phyloP scores from a whole-genome alignment of 768 basidiomycete genomes.

The Hericium erinaceus region DNA sequence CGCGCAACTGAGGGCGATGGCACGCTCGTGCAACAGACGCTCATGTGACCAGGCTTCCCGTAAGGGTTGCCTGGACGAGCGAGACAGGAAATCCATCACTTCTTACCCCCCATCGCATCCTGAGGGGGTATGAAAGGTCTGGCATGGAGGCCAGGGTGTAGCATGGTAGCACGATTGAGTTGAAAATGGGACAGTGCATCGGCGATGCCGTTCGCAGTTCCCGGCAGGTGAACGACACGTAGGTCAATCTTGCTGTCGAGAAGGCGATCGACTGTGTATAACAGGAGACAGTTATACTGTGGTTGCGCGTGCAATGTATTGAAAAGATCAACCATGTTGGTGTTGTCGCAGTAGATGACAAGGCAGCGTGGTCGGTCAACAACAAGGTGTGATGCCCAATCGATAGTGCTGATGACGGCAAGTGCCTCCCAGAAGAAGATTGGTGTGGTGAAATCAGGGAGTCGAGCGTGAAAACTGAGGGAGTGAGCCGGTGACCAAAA shows the following conservation, averaged over 20 bases:
- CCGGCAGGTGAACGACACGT: slow-evolving; percentile 18
- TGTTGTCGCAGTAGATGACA: too few species aligned
- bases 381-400: too few species aligned
- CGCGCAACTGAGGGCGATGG: slow-evolving; percentile 24
- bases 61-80: background rate
- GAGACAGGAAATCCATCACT: slow-evolving; percentile 10
- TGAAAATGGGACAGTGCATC: slow-evolving; percentile 15
- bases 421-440: too few species aligned
- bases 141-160: background rate
- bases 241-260: slow-evolving; percentile 9
- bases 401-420: too few species aligned
- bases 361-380: too few species aligned
- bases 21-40: slow-evolving; percentile 22
- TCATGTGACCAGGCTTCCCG: slow-evolving; percentile 28
- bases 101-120: slow-evolving; percentile 17
- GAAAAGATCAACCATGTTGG: too few species aligned
- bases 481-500: too few species aligned
- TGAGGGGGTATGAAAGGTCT: slow-evolving; percentile 13
- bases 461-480: too few species aligned
- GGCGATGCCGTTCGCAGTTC: slow-evolving; percentile 15
- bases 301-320: too few species aligned
- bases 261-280: slow-evolving; percentile 6
- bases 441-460: too few species aligned
- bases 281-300: too few species aligned
- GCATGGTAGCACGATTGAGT: background rate